Evolutionary conservation across 371 early-diverging fungal species (phyloP).

Genomic region (Apophysomyces sp.): DNA sequence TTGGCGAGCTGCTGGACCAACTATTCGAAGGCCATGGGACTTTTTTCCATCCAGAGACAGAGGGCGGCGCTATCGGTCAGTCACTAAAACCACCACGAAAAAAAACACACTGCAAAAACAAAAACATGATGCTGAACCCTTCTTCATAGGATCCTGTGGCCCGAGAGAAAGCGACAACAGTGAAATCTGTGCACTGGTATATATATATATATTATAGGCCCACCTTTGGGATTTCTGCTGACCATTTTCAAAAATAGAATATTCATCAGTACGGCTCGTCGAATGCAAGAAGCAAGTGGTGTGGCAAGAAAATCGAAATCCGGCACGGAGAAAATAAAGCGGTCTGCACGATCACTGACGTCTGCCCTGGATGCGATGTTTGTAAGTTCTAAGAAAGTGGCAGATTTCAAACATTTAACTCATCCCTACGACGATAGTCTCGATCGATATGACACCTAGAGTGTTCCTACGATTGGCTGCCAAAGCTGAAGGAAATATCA

Average conservation of each 20-base stretch:
- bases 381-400: not conserved
- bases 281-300: not conserved
- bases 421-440: not conserved
- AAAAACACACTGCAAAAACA: no score
- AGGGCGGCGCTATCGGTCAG: slow-evolving; percentile 23
- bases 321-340: not conserved
- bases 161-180: slow-evolving; percentile 5
- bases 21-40: slow-evolving; percentile 16
- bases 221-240: no score
- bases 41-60: slow-evolving; percentile 28
- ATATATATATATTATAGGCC: no score
- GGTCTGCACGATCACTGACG: not conserved
- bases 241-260: not conserved
- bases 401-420: no score
- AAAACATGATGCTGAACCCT: not conserved
- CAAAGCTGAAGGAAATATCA: not conserved
- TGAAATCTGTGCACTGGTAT: not conserved
- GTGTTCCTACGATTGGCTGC: not conserved
- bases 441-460: not conserved
- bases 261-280: not conserved
- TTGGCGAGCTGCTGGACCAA: not conserved
- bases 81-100: not conserved
- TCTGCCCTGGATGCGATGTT: not conserved
- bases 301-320: not conserved
- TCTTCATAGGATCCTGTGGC: slow-evolving; percentile 6